Conservation (phyloP, 805 yeast species). For the Lipomyces chichibuensis region DNA sequence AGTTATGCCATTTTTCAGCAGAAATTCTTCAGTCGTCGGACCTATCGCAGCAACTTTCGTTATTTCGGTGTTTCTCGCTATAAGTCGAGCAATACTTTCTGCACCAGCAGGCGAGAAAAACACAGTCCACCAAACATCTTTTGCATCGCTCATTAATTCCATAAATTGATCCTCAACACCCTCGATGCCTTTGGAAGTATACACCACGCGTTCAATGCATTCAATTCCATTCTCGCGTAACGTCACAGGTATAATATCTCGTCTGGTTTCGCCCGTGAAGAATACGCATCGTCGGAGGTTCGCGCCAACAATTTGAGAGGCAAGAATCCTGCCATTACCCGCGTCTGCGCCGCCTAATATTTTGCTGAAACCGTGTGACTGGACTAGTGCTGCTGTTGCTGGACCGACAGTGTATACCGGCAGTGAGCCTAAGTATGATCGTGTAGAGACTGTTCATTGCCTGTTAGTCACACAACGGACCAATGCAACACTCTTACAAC, state of each 20-base stretch:
- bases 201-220: conserved; percentile 29
- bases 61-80: conserved; percentile 16
- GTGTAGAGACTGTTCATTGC: not conserved
- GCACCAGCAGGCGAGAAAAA: conserved; percentile 94
- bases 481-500: not conserved
- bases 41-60: conserved; percentile 80
- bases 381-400: conserved; percentile 68
- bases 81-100: conserved; percentile 40
- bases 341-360: conserved; percentile 74
- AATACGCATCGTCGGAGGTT: conserved; percentile 52
- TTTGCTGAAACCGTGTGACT: conserved; percentile 63
- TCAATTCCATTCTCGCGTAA: conserved; percentile 42
- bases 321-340: conserved; percentile 76
- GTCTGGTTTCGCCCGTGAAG: conserved; percentile 83
- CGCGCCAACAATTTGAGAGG: conserved; percentile 58
- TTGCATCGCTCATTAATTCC: conserved; percentile 42
- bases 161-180: conserved; percentile 1
- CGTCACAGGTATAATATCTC: conserved; percentile 75
- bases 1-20: conserved; percentile 54
- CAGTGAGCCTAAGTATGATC: conserved; percentile 9
- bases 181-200: conserved; percentile 45
- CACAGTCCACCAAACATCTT: conserved; percentile 61
- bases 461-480: not conserved
- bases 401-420: conserved; percentile 90
- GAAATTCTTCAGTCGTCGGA: conserved; percentile 77